Evolutionary conservation across 768 basidiomycete genomes (phyloP).

Genomic region (Lactarius tabidus): DNA sequence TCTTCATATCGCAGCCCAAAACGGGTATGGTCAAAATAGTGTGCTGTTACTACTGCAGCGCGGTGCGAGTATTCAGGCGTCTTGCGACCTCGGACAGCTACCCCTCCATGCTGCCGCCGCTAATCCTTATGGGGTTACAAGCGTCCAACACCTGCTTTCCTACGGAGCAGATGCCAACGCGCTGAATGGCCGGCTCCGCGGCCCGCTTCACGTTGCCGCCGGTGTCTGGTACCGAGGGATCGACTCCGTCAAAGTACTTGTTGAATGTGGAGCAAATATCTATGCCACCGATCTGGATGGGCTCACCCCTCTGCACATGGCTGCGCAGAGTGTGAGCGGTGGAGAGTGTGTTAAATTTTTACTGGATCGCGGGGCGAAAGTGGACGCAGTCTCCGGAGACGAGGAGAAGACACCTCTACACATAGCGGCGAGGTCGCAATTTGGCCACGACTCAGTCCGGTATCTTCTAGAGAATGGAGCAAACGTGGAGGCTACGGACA

Average conservation of each 20-base stretch:
- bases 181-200: not conserved
- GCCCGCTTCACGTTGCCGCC: conserved; percentile 2
- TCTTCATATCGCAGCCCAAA: conserved; percentile 3
- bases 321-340: conserved; percentile 1
- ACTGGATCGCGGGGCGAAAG: not conserved
- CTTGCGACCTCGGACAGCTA: not conserved
- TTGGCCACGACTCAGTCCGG: not conserved
- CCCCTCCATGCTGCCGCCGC: conserved; percentile 5
- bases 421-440: not conserved
- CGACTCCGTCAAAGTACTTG: conserved; percentile 2
- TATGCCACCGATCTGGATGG: not conserved
- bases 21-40: conserved; percentile 3
- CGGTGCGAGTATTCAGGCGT: not conserved
- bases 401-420: conserved; percentile 5
- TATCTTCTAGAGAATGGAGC: conserved; percentile 3
- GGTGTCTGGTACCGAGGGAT: conserved; percentile 6
- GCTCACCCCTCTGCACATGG: conserved; percentile 5
- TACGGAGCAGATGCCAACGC: not conserved
- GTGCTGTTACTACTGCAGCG: conserved; percentile 1
- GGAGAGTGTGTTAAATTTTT: not conserved
- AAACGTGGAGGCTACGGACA: not conserved
- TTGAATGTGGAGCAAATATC: conserved; percentile 3
- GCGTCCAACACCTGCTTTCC: conserved; percentile 2
- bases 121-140: not conserved
- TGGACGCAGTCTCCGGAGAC: not conserved